phyloP scores from a whole-genome alignment of 176 grass and related monocot genomes.

The Carex pumila region DNA sequence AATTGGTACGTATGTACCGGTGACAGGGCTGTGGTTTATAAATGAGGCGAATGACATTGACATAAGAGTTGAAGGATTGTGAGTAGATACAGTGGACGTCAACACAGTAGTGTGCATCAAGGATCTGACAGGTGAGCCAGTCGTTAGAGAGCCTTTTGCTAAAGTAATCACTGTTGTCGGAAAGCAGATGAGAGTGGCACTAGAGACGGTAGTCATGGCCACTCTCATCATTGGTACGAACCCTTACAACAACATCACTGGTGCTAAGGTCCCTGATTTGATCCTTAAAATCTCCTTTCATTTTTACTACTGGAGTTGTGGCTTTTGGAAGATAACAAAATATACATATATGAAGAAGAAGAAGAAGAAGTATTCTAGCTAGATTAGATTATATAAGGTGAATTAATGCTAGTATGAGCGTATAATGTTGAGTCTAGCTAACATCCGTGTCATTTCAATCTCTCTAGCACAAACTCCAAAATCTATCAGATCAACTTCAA shows the following conservation, averaged over 20 bases:
- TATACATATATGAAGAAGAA: too few species aligned
- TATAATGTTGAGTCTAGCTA: too few species aligned
- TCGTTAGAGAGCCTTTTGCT: slow-evolving; percentile 72
- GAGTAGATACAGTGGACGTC: slow-evolving; percentile 62
- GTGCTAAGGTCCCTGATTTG: slow-evolving; percentile 57
- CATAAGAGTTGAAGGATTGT: slow-evolving; percentile 69
- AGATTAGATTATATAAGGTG: background rate
- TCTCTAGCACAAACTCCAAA: too few species aligned
- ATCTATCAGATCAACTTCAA: too few species aligned
- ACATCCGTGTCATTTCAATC: too few species aligned
- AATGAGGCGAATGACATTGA: slow-evolving; percentile 57
- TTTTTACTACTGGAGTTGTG: background rate
- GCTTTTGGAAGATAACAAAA: slow-evolving; percentile 4
- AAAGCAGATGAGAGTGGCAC: slow-evolving; percentile 64
- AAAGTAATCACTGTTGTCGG: slow-evolving; percentile 67
- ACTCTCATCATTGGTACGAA: slow-evolving; percentile 47
- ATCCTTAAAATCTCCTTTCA: slow-evolving; percentile 12
- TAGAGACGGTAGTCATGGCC: slow-evolving; percentile 86
- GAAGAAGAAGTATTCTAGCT: background rate
- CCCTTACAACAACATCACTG: slow-evolving; percentile 86
- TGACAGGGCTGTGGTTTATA: slow-evolving; percentile 59
- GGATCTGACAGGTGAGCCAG: slow-evolving; percentile 96
- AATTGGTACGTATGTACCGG: slow-evolving; percentile 19
- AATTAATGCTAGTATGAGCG: background rate
- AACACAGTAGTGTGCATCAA: slow-evolving; percentile 71